These are phyloP conservation scores for Yarrowia galli DNA, from an alignment of 1,139 yeast species.

Conservation along the genomic window DNA sequence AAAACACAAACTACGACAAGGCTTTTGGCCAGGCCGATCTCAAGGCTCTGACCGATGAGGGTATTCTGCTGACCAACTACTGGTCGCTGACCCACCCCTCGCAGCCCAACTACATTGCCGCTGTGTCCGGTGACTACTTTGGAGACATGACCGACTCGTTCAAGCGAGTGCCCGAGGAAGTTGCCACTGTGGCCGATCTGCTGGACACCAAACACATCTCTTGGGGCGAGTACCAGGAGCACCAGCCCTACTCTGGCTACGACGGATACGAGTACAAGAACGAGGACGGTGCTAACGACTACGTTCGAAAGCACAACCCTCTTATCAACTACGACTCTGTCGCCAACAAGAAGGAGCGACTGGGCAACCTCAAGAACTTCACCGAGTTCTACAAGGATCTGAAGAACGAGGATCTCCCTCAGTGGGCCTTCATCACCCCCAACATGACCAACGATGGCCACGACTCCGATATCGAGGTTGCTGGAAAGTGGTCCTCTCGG, in stretches of 20 bases:
- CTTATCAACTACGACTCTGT: conserved; percentile 55
- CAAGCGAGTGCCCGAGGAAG: conserved; percentile 54
- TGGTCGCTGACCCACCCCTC: conserved; percentile 61
- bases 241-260: conserved; percentile 59
- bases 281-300: conserved; percentile 56
- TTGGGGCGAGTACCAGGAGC: conserved; percentile 61
- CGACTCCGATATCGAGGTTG: conserved; percentile 55
- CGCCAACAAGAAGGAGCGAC: conserved; percentile 49
- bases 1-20: conserved; percentile 59
- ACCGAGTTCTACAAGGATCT: conserved; percentile 55
- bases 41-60: conserved; percentile 54
- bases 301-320: conserved; percentile 61
- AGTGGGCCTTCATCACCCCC: conserved; percentile 60
- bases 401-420: conserved; percentile 54
- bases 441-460: conserved; percentile 61
- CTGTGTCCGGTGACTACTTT: conserved; percentile 59
- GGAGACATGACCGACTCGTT: conserved; percentile 57
- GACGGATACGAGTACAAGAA: conserved; percentile 56
- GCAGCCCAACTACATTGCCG: conserved; percentile 59
- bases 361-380: conserved; percentile 56
- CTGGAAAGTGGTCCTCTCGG: conserved; percentile 56
- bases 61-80: conserved; percentile 57
- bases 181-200: conserved; percentile 57
- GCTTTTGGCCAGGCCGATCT: conserved; percentile 56
- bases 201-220: conserved; percentile 56